A percentile compares a stretch with the other conserved stretches of the same genome.
Evolutionary conservation across 768 basidiomycete species (phyloP).

Genomic region (Amanita phalloides): DNA sequence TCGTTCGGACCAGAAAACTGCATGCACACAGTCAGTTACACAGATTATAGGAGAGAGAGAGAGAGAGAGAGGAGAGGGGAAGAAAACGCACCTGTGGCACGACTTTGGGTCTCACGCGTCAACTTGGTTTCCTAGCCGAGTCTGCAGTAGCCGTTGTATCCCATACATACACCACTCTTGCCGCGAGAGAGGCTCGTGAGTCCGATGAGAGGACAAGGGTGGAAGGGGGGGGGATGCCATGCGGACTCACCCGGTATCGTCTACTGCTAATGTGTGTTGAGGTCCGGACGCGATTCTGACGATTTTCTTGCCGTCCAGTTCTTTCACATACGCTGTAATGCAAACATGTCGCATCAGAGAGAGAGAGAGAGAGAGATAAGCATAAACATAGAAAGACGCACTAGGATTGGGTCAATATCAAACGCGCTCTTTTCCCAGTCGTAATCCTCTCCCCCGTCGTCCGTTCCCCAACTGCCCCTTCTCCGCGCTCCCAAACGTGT

Average conservation of each 20-base stretch:
- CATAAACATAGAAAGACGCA: constrained; percentile 19
- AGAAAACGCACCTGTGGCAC: constrained; percentile 57
- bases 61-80: no score
- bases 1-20: constrained; percentile 71
- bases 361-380: no score
- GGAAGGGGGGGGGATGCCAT: no score
- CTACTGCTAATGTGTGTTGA: constrained; percentile 80
- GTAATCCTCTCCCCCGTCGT: constrained; percentile 87
- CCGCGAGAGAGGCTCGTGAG: neutral
- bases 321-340: constrained; percentile 56
- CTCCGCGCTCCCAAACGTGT: constrained; percentile 84
- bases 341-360: neutral
- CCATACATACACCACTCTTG: constrained; percentile 73
- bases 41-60: no score
- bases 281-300: constrained; percentile 76
- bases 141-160: constrained; percentile 86
- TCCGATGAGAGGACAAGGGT: neutral
- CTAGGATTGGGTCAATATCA: constrained; percentile 69
- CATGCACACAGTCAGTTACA: neutral
- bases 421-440: constrained; percentile 78
- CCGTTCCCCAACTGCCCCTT: constrained; percentile 88
- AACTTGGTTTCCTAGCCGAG: constrained; percentile 77
- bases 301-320: constrained; percentile 69
- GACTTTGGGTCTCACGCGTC: constrained; percentile 71
- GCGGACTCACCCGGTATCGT: constrained; percentile 57